Conservation (phyloP, 495 filamentous ascomycete genomes). For the Venustampulla echinocandica region DNA sequence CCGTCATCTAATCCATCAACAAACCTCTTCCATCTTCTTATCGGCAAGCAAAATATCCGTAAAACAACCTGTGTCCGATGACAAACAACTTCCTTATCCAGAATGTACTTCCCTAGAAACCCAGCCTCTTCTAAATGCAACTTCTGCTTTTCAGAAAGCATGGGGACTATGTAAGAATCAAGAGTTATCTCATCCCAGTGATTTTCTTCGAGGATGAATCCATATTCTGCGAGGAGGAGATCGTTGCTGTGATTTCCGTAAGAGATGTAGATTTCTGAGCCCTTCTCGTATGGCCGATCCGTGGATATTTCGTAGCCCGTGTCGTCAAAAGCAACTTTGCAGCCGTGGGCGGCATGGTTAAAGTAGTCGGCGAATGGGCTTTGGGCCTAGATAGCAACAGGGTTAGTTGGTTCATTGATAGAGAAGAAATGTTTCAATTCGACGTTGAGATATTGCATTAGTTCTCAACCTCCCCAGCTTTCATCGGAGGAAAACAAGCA, state of each 20-base stretch:
- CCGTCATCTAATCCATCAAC: conserved; percentile 7
- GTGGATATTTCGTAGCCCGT: conserved; percentile 13
- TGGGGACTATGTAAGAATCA: conserved; percentile 46
- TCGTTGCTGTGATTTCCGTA: conserved; percentile 65
- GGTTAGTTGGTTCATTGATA: too few species aligned
- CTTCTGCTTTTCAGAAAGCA: conserved; percentile 28
- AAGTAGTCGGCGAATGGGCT: conserved; percentile 65
- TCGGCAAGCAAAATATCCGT: conserved; percentile 11
- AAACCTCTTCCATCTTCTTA: conserved; percentile 3
- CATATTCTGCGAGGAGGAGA: conserved; percentile 60
- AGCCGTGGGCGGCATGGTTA: conserved; percentile 50
- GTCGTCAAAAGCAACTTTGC: conserved; percentile 15
- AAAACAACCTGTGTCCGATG: conserved; percentile 49
- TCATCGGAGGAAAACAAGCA: too few species aligned
- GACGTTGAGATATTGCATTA: too few species aligned
- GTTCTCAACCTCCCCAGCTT: too few species aligned
- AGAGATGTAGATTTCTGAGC: conserved; percentile 56
- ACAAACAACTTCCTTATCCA: conserved; percentile 33
- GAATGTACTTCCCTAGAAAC: conserved; percentile 36
- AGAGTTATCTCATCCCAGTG: conserved; percentile 44
- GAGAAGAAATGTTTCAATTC: too few species aligned
- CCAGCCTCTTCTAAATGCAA: conserved; percentile 35
- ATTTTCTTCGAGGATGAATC: conserved; percentile 51
- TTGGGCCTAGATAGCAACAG: conserved; percentile 43
- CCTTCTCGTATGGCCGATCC: conserved; percentile 26